A percentile compares a stretch with the other conserved stretches of the same genome.
Evolutionary conservation across 768 basidiomycete species (phyloP).

Genomic region (Calocybe indica): DNA sequence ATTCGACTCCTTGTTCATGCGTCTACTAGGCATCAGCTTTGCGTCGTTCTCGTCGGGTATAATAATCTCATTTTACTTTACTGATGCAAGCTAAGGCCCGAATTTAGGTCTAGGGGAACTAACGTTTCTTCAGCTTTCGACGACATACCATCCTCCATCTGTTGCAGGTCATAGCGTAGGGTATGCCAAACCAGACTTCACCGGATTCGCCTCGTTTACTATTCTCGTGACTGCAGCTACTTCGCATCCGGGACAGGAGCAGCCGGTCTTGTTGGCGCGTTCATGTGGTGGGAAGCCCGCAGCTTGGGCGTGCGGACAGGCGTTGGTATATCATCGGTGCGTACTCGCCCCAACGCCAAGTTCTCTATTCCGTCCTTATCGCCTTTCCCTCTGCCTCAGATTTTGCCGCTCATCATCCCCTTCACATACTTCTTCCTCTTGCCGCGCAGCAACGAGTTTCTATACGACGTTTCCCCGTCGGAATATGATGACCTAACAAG

Average conservation of each 20-base stretch:
- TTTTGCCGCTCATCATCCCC: conserved; percentile 80
- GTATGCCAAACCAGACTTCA: conserved; percentile 27
- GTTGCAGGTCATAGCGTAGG: conserved; percentile 78
- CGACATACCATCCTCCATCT: conserved; percentile 64
- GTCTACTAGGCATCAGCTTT: conserved; percentile 72
- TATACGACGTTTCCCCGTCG: conserved; percentile 29
- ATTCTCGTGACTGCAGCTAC: conserved; percentile 43
- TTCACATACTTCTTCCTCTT: conserved; percentile 73
- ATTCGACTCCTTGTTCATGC: conserved; percentile 57
- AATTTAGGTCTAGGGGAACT: conserved; percentile 84
- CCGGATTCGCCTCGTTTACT: not conserved
- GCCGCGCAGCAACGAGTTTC: conserved; percentile 51
- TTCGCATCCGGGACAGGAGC: conserved; percentile 94
- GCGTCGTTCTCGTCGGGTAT: conserved; percentile 86
- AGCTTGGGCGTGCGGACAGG: conserved; percentile 79
- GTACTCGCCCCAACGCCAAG: conserved; percentile 15
- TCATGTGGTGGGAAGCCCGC: conserved; percentile 92
- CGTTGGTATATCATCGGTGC: conserved; percentile 76
- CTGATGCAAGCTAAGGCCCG: not conserved
- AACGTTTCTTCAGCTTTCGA: conserved; percentile 92
- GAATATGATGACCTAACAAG: conserved; percentile 31
- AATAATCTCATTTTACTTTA: not conserved
- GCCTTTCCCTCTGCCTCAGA: conserved; percentile 29
- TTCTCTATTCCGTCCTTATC: conserved; percentile 1
- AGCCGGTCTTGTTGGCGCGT: conserved; percentile 88